Base-by-base conservation (phyloP, 306 rosid genomes). In the Gastrolobium bilobum region DNA sequence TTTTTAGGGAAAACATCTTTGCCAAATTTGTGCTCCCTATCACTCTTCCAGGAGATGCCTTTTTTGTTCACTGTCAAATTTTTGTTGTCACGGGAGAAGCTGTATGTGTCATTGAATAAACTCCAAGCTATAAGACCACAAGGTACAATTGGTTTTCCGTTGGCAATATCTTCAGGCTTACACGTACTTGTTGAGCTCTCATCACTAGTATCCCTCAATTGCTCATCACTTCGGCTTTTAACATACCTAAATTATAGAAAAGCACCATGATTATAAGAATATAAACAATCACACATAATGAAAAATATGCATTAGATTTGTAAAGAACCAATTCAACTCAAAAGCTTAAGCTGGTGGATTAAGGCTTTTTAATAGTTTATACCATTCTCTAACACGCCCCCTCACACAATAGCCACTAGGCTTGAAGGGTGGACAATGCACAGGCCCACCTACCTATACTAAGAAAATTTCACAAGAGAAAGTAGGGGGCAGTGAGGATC, bases 121-220 rank as follows among this genome's bases (percentile, higher is more conserved):
- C 98, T 93, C 98, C 98, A 93, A 29, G 98, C 98, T 71, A 93
- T 93, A 56, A 93, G 97, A 82, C 98, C 98, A 85, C 98, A 93
- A 53, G 98, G 98, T 71, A 93, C 89, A 68, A 93, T 82, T n/a
- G 90, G 58, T 34, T 0, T 5, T 59, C 84, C 88, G 53, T 83
- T 73, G n/a, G 9, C 48, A 0, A 2, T 1, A 71, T 84, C 90
- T 84, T 93, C 98, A 51, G 98, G 98, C 80, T 88, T 80, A 83
- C 98, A 93, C 51, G 76, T 8, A 78, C 82, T 64, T 31, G 15
- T 71, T 0, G 79, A 80, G 65, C 0, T 9, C 75, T 35, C 62
- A 4, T 65, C 54, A 0, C 4, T 10, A 3, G 37, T 10, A 29
- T 80, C 33, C 82, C 87, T 88, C 84, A 93, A 78, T 83, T 93